phyloP scores from a whole-genome alignment of 805 yeast genomes.

The Candida silvatica region DNA sequence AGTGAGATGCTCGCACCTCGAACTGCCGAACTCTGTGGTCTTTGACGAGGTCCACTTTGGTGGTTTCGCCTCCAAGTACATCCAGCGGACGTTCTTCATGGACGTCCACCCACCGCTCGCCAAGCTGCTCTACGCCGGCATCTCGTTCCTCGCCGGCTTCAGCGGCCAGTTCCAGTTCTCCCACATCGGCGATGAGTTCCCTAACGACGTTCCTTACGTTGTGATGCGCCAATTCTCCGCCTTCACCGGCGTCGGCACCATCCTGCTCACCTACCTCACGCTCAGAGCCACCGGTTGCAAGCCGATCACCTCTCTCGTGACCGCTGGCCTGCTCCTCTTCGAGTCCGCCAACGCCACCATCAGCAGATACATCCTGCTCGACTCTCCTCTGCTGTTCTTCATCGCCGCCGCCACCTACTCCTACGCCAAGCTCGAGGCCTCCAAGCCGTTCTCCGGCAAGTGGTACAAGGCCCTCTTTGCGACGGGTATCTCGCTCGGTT shows the following conservation, averaged over 20 bases:
- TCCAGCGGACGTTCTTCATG: conserved; percentile 63
- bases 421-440: conserved; percentile 57
- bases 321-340: conserved; percentile 45
- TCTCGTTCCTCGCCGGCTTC: conserved; percentile 60
- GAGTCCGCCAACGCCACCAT: conserved; percentile 68
- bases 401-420: conserved; percentile 64
- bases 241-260: conserved; percentile 57
- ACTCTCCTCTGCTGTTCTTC: conserved; percentile 69
- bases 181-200: conserved; percentile 56
- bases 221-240: conserved; percentile 69
- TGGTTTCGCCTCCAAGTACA: conserved; percentile 89
- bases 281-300: conserved; percentile 66
- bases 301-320: conserved; percentile 50
- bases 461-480: conserved; percentile 56
- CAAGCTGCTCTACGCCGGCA: conserved; percentile 69
- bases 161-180: conserved; percentile 62
- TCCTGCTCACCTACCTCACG: conserved; percentile 56
- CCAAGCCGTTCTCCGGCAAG: conserved; percentile 45
- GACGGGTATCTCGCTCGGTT: conserved; percentile 65
- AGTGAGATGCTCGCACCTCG: conserved; percentile 55
- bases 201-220: conserved; percentile 52
- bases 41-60: conserved; percentile 99
- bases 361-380: conserved; percentile 66
- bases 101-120: conserved; percentile 89
- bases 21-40: conserved; percentile 76